Evolutionary conservation across 331 rosid species (phyloP), one percentile per base, ranked within the genome.

Genomic region (Quercus phellos): DNA sequence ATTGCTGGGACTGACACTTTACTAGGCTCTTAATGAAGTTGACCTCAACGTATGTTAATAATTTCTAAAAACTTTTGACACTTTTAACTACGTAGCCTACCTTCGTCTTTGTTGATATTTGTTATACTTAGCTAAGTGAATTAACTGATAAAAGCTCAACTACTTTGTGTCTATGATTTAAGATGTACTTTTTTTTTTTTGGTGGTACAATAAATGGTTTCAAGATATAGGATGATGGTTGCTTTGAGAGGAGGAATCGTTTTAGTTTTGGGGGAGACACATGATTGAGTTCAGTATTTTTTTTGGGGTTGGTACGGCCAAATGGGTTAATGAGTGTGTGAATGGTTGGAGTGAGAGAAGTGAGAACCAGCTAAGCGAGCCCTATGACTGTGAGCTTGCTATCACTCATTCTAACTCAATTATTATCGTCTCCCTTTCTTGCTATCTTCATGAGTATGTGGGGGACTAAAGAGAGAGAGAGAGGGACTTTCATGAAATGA

Each of bases 281-380:
- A 66, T 66, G 70, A 63, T 63, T 63, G 69, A 18, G 5, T 21
- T 24, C 5, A 22, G 64, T 38, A 38, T 58, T 22, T 10, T 8
- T 58, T 21, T 26, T 4, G 30, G 32, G 32, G 32, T 0, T 59
- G 12, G 35, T 60, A 60, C 35, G 32, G 32, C 14, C 68, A 2
- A 63, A 63, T 29, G 42, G 43, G 16, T 21, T 4, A 63, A 63
- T 29, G 42, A n/a, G 32, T 21, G 6, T 22, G 12, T 21, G 27
- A 58, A 12, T 19, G 24, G 11, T 19, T n/a, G 29, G 61, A 7
- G 5, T 66, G 43, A 66, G 43, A 66, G 51, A 66, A 34, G 71
- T 66, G 71, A 66, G 71, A 66, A 34, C 71, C 71, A 66, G 71
- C 71, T 66, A 66, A 66, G 71, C 51, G 16, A 32, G 4, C 71